phyloP scores from a whole-genome alignment of 2,329 filamentous ascomycete genomes.

The Trichophyton equinum region DNA sequence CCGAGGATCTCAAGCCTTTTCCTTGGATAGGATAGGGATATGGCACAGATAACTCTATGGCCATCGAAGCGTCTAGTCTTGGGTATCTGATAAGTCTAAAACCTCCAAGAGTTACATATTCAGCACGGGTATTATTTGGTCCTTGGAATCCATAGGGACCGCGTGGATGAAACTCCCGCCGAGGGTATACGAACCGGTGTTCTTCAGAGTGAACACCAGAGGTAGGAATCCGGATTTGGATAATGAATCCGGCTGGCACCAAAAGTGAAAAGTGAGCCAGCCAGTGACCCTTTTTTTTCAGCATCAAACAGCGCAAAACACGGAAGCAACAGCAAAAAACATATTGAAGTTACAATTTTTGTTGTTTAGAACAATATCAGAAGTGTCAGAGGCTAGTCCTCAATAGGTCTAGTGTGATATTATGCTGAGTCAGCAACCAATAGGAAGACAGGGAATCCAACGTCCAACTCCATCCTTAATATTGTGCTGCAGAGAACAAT shows the following conservation, averaged over 20 bases:
- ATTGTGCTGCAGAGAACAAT: conserved; percentile 17
- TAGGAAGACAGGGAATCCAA: background rate
- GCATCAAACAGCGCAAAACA: background rate
- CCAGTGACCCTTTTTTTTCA: background rate
- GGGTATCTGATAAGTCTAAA: background rate
- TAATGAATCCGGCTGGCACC: background rate
- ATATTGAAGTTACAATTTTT: background rate
- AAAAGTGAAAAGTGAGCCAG: background rate
- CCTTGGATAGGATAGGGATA: background rate
- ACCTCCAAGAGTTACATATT: background rate
- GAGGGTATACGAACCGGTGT: background rate
- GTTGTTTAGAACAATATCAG: conserved; percentile 3
- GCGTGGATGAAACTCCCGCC: background rate
- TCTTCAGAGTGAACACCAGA: background rate
- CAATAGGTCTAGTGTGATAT: background rate
- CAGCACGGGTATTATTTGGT: background rate
- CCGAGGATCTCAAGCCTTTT: background rate
- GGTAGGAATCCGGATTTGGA: background rate
- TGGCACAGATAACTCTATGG: background rate
- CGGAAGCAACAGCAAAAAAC: background rate
- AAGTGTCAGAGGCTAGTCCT: background rate
- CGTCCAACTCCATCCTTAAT: conserved; percentile 11
- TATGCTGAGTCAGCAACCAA: conserved; percentile 2
- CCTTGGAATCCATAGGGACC: background rate
- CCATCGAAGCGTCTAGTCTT: background rate